phyloP scores from a whole-genome alignment of 1,284 basidiomycete species.

The Puccinia polysora region DNA sequence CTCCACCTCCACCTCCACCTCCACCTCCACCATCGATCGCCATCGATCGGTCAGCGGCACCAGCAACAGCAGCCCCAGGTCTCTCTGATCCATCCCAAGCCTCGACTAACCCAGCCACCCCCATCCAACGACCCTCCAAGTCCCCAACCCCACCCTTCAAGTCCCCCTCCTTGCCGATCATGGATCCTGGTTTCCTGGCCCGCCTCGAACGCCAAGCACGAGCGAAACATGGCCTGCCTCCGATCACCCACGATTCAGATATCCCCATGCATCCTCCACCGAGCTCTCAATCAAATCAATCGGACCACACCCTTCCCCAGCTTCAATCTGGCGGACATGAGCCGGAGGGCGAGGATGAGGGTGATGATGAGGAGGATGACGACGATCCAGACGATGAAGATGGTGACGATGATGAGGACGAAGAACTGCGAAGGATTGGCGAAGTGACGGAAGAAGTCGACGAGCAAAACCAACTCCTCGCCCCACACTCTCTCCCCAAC shows the following conservation, averaged over 20 bases:
- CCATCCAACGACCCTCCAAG: too few relatives aligned
- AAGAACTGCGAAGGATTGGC: conserved; percentile 33
- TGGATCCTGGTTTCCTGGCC: conserved; percentile 25
- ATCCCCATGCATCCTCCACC: neutral
- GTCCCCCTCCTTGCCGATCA: too few relatives aligned
- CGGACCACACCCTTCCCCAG: neutral
- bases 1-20: too few relatives aligned
- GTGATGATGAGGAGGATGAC: conserved; percentile 11
- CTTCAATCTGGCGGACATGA: too few relatives aligned
- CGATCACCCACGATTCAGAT: neutral
- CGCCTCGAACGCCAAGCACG: conserved; percentile 28
- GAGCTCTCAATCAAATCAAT: neutral
- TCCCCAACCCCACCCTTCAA: too few relatives aligned
- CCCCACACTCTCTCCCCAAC: neutral
- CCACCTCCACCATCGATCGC: too few relatives aligned
- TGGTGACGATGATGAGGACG: conserved; percentile 21
- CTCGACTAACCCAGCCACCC: too few relatives aligned
- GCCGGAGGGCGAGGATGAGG: too few relatives aligned
- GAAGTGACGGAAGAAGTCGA: conserved; percentile 3
- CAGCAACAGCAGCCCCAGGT: too few relatives aligned
- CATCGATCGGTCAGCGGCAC: too few relatives aligned
- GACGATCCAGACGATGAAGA: conserved; percentile 23
- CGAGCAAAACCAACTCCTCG: neutral
- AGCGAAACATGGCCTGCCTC: conserved; percentile 25
- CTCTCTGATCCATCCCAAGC: too few relatives aligned